Evolutionary conservation across 2,329 filamentous ascomycete genomes (phyloP).

Genomic region (Polychaeton citri): DNA sequence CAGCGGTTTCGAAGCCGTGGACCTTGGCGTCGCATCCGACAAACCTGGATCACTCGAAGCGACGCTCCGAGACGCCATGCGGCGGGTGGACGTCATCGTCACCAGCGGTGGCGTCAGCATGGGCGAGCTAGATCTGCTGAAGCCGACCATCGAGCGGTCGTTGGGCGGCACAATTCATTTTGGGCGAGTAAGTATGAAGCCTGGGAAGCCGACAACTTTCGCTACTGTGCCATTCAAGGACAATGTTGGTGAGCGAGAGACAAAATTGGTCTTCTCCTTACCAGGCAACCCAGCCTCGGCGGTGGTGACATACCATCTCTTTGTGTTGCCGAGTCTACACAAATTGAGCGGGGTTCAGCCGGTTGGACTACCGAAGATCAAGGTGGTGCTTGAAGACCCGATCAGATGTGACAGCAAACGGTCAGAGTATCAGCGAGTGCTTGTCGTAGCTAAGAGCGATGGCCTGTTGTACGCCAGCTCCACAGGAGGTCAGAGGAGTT

Average conservation of each 20-base stretch:
- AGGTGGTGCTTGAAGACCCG: slow-evolving; percentile 58
- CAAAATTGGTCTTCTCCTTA: slow-evolving; percentile 71
- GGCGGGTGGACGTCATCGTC: slow-evolving; percentile 66
- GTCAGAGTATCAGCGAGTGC: slow-evolving; percentile 80
- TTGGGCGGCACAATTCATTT: slow-evolving; percentile 93
- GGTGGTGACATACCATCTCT: slow-evolving; percentile 84
- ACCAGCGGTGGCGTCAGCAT: slow-evolving; percentile 94
- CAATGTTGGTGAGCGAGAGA: slow-evolving; percentile 39
- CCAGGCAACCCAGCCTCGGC: slow-evolving; percentile 92
- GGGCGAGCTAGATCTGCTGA: slow-evolving; percentile 93
- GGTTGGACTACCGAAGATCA: slow-evolving; percentile 57
- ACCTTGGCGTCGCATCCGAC: slow-evolving; percentile 75
- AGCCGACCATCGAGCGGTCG: slow-evolving; percentile 83
- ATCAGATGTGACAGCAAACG: slow-evolving; percentile 61
- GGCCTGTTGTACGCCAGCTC: slow-evolving; percentile 61
- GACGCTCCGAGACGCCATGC: slow-evolving; percentile 60
- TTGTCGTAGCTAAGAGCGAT: slow-evolving; percentile 50
- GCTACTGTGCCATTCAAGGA: slow-evolving; percentile 62
- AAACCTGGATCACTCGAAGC: slow-evolving; percentile 61
- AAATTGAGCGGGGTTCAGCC: slow-evolving; percentile 56
- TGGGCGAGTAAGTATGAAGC: slow-evolving; percentile 93
- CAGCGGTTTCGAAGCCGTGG: slow-evolving; percentile 65
- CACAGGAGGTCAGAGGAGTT: slow-evolving; percentile 84
- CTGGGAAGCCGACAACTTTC: slow-evolving; percentile 94
- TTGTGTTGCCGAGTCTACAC: slow-evolving; percentile 79